Evolutionary conservation across 371 early-diverging fungal species (phyloP).

Genomic region (Amoeboaphelidium protococcarum): DNA sequence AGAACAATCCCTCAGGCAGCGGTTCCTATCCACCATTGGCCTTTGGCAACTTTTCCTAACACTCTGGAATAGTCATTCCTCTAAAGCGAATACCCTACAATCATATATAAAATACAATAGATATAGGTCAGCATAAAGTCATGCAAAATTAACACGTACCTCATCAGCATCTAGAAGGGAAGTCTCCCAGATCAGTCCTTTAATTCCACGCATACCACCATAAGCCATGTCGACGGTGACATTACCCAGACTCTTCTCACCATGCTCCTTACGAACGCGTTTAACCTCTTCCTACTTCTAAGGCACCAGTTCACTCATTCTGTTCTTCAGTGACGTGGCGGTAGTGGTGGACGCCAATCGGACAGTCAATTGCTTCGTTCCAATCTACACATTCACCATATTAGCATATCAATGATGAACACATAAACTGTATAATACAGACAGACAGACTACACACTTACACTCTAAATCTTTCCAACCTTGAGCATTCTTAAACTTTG

Average conservation of each 20-base stretch:
- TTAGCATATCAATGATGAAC: too few species aligned
- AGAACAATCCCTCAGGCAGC: slow-evolving; percentile 90
- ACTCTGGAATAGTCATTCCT: slow-evolving; percentile 82
- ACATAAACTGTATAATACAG: too few species aligned
- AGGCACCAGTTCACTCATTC: slow-evolving; percentile 71
- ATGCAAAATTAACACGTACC: too few species aligned
- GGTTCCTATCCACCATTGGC: slow-evolving; percentile 78
- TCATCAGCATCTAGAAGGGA: slow-evolving; percentile 91
- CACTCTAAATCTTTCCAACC: too few species aligned
- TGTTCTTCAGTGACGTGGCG: slow-evolving; percentile 47
- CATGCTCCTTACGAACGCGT: slow-evolving; percentile 65
- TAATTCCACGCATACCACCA: slow-evolving; percentile 97
- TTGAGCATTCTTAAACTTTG: too few species aligned
- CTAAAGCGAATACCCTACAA: slow-evolving; percentile 97
- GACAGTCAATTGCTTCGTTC: too few species aligned
- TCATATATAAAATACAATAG: too few species aligned
- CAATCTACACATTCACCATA: too few species aligned
- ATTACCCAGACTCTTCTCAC: slow-evolving; percentile 63
- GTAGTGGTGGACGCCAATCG: too few species aligned
- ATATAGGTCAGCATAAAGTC: too few species aligned
- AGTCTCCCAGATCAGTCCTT: slow-evolving; percentile 92
- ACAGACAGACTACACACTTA: too few species aligned
- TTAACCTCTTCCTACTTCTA: slow-evolving; percentile 80
- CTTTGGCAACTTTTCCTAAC: slow-evolving; percentile 64
- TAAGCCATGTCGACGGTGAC: slow-evolving; percentile 91